phyloP scores from a whole-genome alignment of 192 early-diverging fungal species.

The Coemansia sp. region DNA sequence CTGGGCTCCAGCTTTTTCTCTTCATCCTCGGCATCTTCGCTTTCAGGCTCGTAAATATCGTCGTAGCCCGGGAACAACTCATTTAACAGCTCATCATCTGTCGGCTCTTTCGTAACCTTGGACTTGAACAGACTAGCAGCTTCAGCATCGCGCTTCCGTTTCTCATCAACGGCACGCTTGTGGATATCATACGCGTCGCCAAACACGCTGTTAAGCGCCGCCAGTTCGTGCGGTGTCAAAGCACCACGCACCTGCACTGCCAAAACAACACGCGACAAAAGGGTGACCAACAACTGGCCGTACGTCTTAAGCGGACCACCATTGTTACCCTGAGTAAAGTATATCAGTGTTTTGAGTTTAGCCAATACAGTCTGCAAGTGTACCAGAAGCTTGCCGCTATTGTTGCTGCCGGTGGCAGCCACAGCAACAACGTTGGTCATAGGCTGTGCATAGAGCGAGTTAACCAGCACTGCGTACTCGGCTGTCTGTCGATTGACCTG shows the following conservation, averaged over 20 bases:
- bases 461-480: slow-evolving; percentile 14
- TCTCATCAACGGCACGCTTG: slow-evolving; percentile 30
- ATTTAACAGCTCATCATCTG: slow-evolving; percentile 68
- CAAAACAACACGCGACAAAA: slow-evolving; percentile 21
- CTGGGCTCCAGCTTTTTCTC: slow-evolving; percentile 30
- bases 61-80: slow-evolving; percentile 85
- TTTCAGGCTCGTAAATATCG: slow-evolving; percentile 49
- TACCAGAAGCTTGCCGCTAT: not conserved
- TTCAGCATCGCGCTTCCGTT: slow-evolving; percentile 32
- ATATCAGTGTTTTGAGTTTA: slow-evolving; percentile 38
- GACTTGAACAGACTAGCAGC: slow-evolving; percentile 38
- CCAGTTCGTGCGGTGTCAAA: slow-evolving; percentile 22
- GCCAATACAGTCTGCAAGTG: slow-evolving; percentile 9
- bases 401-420: not conserved
- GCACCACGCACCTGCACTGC: slow-evolving; percentile 40
- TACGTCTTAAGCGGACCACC: slow-evolving; percentile 21
- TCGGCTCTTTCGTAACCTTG: slow-evolving; percentile 52
- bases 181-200: slow-evolving; percentile 44
- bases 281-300: slow-evolving; percentile 26
- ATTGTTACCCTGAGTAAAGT: slow-evolving; percentile 12
- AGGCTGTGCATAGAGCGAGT: slow-evolving; percentile 29
- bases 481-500: not conserved
- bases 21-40: slow-evolving; percentile 41
- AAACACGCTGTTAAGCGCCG: slow-evolving; percentile 26
- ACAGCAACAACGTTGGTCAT: slow-evolving; percentile 10